A percentile compares a stretch with the other conserved stretches of the same genome.
Conservation (phyloP, 148 eudicot species). For the Euryodendron excelsum region DNA sequence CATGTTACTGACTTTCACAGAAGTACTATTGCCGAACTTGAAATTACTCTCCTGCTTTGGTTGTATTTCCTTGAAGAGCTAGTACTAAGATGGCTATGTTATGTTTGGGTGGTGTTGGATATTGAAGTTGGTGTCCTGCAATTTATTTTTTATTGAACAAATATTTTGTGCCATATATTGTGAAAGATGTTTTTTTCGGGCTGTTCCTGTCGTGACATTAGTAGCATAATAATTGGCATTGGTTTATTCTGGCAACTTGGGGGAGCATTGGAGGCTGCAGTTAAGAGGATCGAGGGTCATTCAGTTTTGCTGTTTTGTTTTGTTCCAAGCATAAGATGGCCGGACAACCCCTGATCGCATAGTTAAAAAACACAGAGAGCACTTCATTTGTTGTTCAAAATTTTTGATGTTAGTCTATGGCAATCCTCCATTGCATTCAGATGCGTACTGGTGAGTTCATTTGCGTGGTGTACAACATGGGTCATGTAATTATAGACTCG, state of each 20-base stretch:
- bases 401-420: no score
- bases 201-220: background rate
- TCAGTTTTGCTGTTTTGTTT: background rate
- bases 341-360: no score
- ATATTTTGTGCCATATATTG: background rate
- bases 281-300: background rate
- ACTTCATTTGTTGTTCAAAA: no score
- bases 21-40: background rate
- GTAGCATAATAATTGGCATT: background rate
- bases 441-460: no score
- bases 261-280: background rate
- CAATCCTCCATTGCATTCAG: no score
- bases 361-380: no score
- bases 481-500: no score
- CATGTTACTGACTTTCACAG: background rate
- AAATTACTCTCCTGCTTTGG: background rate
- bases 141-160: background rate
- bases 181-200: background rate
- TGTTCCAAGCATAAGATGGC: no score
- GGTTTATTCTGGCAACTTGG: background rate
- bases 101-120: conserved; percentile 3
- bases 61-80: conserved; percentile 18
- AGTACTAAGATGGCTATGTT: background rate
- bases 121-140: background rate
- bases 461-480: no score